Base-by-base conservation (phyloP, 2,329 filamentous ascomycete species). In the Capronia epimyces region DNA sequence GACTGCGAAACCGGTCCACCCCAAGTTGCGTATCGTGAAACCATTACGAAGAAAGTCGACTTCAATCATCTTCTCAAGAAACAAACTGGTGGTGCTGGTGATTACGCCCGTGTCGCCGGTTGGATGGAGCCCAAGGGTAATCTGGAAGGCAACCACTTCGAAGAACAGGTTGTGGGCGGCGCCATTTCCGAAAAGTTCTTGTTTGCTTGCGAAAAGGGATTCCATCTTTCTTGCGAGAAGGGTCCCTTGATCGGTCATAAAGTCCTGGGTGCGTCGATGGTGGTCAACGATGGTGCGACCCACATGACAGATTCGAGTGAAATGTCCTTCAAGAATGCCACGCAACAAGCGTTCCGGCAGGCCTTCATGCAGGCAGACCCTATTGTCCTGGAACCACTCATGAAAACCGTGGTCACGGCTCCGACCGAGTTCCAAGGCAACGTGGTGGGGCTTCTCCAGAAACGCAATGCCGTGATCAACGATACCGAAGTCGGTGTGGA, bases 291-390 rank as follows among this genome's bases (percentile, higher is more conserved):
- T 63, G 93, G 93, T 70, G 89, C 90, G 21, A 98, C 89, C 9
- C 93, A 98, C 77, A 89, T 95, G 67, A 97, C 93, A 25, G 93
- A 98, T 76, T 97, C 93, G 12, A 95, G 87, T 24, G 93, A 98
- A 79, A 87, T 90, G 77, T 83, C 93, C 10, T 98, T 98, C 81
- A 94, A 86, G 71, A 85, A 84, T 61, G 91, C 93, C 10, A 95
- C 93, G 2, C 89, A 95, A 70, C 87, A 95, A 75, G 93, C 93
- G 21, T 98, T 98, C 83, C 83, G 87, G 62, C 95, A 96, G 73
- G 86, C 89, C 15, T 97, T 98, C 74, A 76, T 79, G 53, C 82
- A 87, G 10, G 88, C 85, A 27, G 80, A 83, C 46, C 90, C 91
- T 2, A 81, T 88, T 63, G 84, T 98, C 8, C 81, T 98, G 29